Base-by-base conservation (phyloP, 352 stramenopile species). In the Phytophthora pluvialis region DNA sequence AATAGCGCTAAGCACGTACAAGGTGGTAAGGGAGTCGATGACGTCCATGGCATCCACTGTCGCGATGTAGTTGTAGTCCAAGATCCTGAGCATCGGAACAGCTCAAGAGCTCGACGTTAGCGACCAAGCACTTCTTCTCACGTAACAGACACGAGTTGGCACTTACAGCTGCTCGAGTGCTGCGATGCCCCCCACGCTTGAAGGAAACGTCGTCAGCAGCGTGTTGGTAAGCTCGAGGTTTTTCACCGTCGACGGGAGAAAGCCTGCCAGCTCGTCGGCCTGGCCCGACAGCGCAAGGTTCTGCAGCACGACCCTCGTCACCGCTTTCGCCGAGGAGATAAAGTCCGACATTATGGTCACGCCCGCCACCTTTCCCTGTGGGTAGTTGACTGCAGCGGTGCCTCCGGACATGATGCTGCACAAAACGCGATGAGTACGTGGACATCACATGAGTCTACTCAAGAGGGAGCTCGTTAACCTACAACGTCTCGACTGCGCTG, bases 221-320 rank as follows among this genome's bases (percentile, higher is more conserved):
- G 48, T 67, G 50, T 79, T 79, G 40, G 36, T 53, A 7, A 77
- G 52, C 2, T 74, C 66, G 49, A 79, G 55, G 15, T 61, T 60
- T 18, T 32, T 59, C 3, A 79, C 33, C 5, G 59, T 59, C 9
- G 50, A 61, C 42, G 72, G 67, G 3, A 79, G 64, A 12, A 67
- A 64, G 15, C 5, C 15, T 16, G 67, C 33, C 16, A 79, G 26
- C 16, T 49, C 50, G 7, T 74, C 55, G 3, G 60, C 51, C 40
- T 73, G 60, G 46, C 52, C 42, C 18, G 38, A 26, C 15, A 77
- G 31, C 3, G 46, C 60, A 10, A 79, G n/a, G 36, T 79, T 79
- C 58, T 72, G 58, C 46, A 79, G 36, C 67, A 69, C 45, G 10
- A 77, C 72, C 3, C 48, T 44, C 58, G 67, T 72, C 36, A 79